These are phyloP conservation scores for Penicillium antarcticum DNA, from an alignment of 495 filamentous ascomycete genomes.

Conservation along the genomic window DNA sequence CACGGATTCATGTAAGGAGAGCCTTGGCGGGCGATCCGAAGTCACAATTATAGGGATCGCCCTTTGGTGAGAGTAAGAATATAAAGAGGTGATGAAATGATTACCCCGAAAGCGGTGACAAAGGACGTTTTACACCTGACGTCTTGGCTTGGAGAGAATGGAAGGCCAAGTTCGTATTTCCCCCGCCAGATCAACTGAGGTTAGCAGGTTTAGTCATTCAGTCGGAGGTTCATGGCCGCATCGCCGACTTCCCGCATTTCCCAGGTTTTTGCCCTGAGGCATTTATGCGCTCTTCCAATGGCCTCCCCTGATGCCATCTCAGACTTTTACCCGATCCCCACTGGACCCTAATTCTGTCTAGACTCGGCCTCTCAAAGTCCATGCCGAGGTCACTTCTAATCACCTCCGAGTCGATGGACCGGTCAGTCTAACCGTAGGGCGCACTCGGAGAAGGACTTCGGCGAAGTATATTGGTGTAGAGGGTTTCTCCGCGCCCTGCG, in stretches of 20 bases:
- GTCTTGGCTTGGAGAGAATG: background rate
- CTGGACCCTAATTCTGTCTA: background rate
- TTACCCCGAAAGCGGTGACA: constrained; percentile 7
- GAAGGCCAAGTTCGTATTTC: background rate
- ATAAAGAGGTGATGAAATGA: constrained; percentile 7
- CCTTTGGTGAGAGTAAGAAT: background rate
- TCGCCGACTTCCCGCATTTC: constrained; percentile 2
- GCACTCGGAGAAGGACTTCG: too few relatives aligned
- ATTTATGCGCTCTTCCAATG: constrained; percentile 8
- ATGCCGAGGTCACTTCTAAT: background rate
- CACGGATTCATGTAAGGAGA: constrained; percentile 23
- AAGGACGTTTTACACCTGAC: background rate
- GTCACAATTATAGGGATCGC: constrained; percentile 11
- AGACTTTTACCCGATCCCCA: constrained; percentile 18
- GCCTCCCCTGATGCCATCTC: background rate
- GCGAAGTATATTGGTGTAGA: too few relatives aligned
- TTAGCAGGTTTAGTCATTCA: background rate
- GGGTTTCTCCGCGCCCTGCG: too few relatives aligned
- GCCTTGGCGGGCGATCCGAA: constrained; percentile 22
- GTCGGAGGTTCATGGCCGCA: constrained; percentile 11
- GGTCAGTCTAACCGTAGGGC: background rate
- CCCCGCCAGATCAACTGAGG: background rate
- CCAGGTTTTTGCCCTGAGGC: constrained; percentile 11
- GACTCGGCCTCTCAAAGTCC: background rate
- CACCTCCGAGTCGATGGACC: background rate